These are phyloP conservation scores for Pseudotulostoma volvatum DNA, from an alignment of 495 filamentous ascomycete species.

Conservation along the genomic window DNA sequence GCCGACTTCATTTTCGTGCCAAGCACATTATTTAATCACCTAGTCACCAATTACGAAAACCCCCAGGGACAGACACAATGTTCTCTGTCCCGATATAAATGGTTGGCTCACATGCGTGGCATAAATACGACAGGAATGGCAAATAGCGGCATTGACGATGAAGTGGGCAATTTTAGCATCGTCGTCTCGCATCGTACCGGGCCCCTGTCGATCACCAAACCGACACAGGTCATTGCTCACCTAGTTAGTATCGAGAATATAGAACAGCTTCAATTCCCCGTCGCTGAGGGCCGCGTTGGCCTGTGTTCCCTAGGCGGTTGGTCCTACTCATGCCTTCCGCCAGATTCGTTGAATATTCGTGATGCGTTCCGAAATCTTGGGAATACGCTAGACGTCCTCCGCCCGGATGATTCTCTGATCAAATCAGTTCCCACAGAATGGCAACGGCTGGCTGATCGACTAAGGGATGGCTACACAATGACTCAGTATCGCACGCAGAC, in stretches of 20 bases:
- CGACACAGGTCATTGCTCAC: conserved; percentile 14
- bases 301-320: conserved; percentile 28
- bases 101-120: conserved; percentile 26
- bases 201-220: conserved; percentile 7
- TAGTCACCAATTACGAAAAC: too few relatives aligned
- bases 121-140: conserved; percentile 24
- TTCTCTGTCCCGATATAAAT: too few relatives aligned
- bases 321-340: conserved; percentile 26
- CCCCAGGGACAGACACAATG: too few relatives aligned
- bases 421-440: conserved; percentile 11
- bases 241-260: conserved; percentile 23
- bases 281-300: conserved; percentile 10
- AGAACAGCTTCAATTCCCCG: conserved; percentile 3
- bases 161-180: conserved; percentile 19
- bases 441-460: not conserved
- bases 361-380: conserved; percentile 11
- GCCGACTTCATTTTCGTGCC: conserved; percentile 12
- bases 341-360: conserved; percentile 14
- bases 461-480: not conserved
- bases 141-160: conserved; percentile 11
- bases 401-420: conserved; percentile 4
- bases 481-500: conserved; percentile 4
- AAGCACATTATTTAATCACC: too few relatives aligned
- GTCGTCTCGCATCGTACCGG: conserved; percentile 21
- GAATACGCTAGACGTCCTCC: conserved; percentile 3